These are phyloP conservation scores for Salisapilia sapeloensis DNA, from an alignment of 352 stramenopile species.

Conservation along the genomic window DNA sequence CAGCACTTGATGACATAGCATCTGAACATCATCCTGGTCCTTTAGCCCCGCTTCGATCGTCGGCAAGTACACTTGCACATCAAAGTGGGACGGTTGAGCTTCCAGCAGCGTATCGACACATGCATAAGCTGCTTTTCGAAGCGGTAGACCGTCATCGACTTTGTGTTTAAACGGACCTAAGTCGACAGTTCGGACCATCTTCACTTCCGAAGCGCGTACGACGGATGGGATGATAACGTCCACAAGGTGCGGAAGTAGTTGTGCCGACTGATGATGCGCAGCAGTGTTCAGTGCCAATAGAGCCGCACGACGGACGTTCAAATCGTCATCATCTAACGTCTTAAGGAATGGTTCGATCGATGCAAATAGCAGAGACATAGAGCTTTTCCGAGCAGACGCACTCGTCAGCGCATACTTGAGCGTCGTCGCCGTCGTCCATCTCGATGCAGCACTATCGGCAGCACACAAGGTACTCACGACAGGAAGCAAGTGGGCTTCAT, in stretches of 20 bases:
- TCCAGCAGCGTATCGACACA: slow-evolving; percentile 94
- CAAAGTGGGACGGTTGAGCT: slow-evolving; percentile 82
- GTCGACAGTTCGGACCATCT: slow-evolving; percentile 93
- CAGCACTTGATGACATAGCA: slow-evolving; percentile 94
- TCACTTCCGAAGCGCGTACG: slow-evolving; percentile 83
- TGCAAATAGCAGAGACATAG: slow-evolving; percentile 19
- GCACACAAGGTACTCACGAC: slow-evolving; percentile 73
- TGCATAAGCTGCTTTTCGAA: slow-evolving; percentile 86
- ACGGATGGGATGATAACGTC: slow-evolving; percentile 84
- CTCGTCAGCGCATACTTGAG: slow-evolving; percentile 80
- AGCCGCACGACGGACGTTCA: slow-evolving; percentile 88
- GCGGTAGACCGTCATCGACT: slow-evolving; percentile 79
- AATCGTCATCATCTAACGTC: slow-evolving; percentile 89
- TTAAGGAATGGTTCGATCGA: slow-evolving; percentile 84
- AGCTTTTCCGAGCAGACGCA: slow-evolving; percentile 9
- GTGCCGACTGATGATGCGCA: slow-evolving; percentile 87
- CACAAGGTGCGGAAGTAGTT: slow-evolving; percentile 56
- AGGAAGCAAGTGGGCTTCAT: slow-evolving; percentile 79
- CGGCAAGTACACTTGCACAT: slow-evolving; percentile 86
- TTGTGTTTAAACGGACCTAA: slow-evolving; percentile 98
- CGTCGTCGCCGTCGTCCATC: slow-evolving; percentile 87
- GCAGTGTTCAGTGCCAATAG: slow-evolving; percentile 93
- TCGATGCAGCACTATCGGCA: slow-evolving; percentile 27
- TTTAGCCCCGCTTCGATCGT: slow-evolving; percentile 83
- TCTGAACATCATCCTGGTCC: slow-evolving; percentile 93